Evolutionary conservation across 495 filamentous ascomycete genomes (phyloP), one percentile per base, ranked within the genome.

Genomic region (Penicillium angulare): DNA sequence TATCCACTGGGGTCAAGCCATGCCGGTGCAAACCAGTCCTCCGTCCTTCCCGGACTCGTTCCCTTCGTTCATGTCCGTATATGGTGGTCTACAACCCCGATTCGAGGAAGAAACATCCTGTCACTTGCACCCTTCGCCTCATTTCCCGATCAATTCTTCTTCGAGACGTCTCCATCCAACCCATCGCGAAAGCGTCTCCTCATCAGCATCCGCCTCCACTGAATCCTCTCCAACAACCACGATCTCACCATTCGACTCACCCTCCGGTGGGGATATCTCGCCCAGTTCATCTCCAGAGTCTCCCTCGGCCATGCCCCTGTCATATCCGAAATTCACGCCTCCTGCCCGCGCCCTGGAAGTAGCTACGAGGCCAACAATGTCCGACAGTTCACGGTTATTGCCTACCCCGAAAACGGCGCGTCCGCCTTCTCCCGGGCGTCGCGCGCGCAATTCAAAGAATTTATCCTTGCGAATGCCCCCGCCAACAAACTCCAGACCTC

Each of bases 201-300:
- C 89, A 3, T 83, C 86, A 50, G 79, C 82, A 35, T 89, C 89
- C 7, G 90, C 87, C 39, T 98, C 93, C 3, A 87, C 85, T 21
- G 91, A 97, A 60, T 95, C 92, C 7, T 97, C 93, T 16, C 93
- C 93, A 0, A 97, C 93, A 15, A 97, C 90, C 2, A 96, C 92
- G 1, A 80, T 92, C n/a, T 96, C 91, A 12, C 96, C 90, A 10
- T 87, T 92, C 35, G 93, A 92, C 63, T 92, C 91, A 7, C 87
- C 87, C 13, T 88, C 88, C 15, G 78, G 89, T 21, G 89, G 90
- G n/a, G 92, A 96, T 50, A 84, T 89, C 7, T 96, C 93, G 4
- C 90, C 92, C 6, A 88, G 86, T 78, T 93, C 93, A 2, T 96
- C 92, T 2, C 89, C 92, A 13, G 90, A 96, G 65, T 92, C 92